Conservation (phyloP, 352 stramenopile genomes). For the Globisporangium camurandrum region DNA sequence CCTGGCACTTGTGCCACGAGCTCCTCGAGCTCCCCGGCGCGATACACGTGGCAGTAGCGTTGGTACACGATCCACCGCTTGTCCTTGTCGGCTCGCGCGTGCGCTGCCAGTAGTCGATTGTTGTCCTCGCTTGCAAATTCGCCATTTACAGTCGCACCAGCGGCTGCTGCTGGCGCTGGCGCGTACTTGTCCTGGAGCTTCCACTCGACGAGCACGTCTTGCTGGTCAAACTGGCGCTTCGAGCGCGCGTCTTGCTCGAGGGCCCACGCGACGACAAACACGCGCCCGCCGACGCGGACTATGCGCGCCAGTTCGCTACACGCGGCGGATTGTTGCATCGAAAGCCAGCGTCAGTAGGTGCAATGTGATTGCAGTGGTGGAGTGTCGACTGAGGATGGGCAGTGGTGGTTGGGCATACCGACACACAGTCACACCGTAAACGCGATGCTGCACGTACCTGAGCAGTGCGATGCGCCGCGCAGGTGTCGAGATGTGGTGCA, state of each 20-base stretch:
- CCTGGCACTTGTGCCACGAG: conserved; percentile 48
- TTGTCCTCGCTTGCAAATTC: background rate
- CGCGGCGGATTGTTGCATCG: no score
- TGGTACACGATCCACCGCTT: conserved; percentile 78
- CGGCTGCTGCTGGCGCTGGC: conserved; percentile 3
- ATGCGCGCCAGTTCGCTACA: conserved; percentile 60
- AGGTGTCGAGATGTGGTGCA: conserved; percentile 79
- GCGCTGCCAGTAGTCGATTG: conserved; percentile 11
- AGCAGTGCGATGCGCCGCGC: conserved; percentile 62
- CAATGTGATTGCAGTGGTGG: no score
- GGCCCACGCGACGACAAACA: conserved; percentile 73
- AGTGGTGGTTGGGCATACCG: no score
- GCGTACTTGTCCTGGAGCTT: conserved; percentile 82
- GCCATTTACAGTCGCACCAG: background rate
- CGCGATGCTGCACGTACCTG: conserved; percentile 20
- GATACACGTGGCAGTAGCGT: conserved; percentile 81
- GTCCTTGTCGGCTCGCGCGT: conserved; percentile 25
- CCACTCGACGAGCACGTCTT: conserved; percentile 84
- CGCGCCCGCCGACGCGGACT: conserved; percentile 39
- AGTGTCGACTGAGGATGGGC: no score
- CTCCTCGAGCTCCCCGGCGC: conserved; percentile 55
- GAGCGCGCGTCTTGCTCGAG: conserved; percentile 77
- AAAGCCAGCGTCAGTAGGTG: no score
- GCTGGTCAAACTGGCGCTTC: conserved; percentile 65
- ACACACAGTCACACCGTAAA: background rate